Evolutionary conservation across 2,329 filamentous ascomycete species (phyloP), one percentile per base, ranked within the genome.

Genomic region (Lasiodiplodia sp.): DNA sequence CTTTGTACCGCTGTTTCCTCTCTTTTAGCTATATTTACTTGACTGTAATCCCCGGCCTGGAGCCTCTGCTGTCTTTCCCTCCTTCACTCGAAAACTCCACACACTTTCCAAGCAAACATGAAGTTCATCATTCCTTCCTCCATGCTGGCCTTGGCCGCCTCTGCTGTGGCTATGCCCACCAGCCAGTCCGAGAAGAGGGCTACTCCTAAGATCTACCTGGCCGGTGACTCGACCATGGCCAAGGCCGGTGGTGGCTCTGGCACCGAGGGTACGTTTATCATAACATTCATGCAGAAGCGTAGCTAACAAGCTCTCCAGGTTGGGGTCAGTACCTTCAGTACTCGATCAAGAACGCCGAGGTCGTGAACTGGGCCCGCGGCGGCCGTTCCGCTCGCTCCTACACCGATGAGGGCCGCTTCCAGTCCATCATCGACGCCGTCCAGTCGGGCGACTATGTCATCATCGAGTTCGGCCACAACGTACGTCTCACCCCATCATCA

Each of bases 381-480:
- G 90, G 90, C 18, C 87, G 89, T 40, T 90, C 87, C 11, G 88
- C 90, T 1, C 84, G 90, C 40, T 90, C 87, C 7, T 92, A 85
- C 78, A 88, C 85, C 1, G 84, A 87, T 53, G 89, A 92, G 79
- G 87, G 87, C 3, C 86, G 87, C 3, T 92, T 91, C 78, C 78
- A 83, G 5, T 80, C 79, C 0, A 85, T 91, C 57, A 85, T 85
- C 11, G 76, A 81, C 37, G 75, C 82, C 2, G 79, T 90, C 40
- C 72, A 84, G 74, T 69, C 80, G 0, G 88, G 87, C 4, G 89
- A 91, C 75, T 89, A 85, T 77, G 88, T 91, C 0, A 81, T 91
- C 38, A 90, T 91, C 67, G 89, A 91, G 72, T 90, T 91, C 70
- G 89, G 90, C 0, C 89, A 91, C 79, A 92, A 92, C 71, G 60